phyloP scores from a whole-genome alignment of 495 filamentous ascomycete species.

The Penicillium verhagenii region DNA sequence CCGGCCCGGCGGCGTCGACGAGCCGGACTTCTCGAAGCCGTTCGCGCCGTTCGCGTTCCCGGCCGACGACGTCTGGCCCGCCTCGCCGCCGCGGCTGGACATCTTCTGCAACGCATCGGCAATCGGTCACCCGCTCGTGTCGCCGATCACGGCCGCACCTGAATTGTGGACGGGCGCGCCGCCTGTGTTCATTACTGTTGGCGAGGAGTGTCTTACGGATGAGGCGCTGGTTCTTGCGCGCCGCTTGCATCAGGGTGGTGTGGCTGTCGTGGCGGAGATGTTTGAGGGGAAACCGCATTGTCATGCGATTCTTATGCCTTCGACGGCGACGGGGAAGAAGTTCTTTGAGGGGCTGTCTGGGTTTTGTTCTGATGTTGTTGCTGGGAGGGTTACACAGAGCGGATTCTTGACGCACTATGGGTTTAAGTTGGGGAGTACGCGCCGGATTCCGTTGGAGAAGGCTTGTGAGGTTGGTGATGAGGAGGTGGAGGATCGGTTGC shows the following conservation, averaged over 20 bases:
- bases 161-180: slow-evolving; percentile 64
- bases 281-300: slow-evolving; percentile 91
- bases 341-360: slow-evolving; percentile 56
- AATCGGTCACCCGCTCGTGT: slow-evolving; percentile 72
- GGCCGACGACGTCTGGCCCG: slow-evolving; percentile 68
- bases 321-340: slow-evolving; percentile 41
- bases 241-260: slow-evolving; percentile 58
- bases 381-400: slow-evolving; percentile 18
- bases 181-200: slow-evolving; percentile 71
- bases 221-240: slow-evolving; percentile 64
- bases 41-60: slow-evolving; percentile 36
- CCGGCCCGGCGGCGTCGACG: slow-evolving; percentile 9
- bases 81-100: slow-evolving; percentile 63
- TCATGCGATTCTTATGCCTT: slow-evolving; percentile 65
- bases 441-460: slow-evolving; percentile 48
- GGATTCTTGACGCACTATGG: slow-evolving; percentile 46
- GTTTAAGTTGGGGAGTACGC: slow-evolving; percentile 55
- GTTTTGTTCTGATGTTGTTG: slow-evolving; percentile 52
- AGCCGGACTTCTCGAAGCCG: slow-evolving; percentile 25
- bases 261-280: slow-evolving; percentile 65
- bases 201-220: slow-evolving; percentile 78
- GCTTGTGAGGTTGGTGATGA: slow-evolving; percentile 51
- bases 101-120: slow-evolving; percentile 65
- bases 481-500: slow-evolving; percentile 52
- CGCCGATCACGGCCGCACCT: slow-evolving; percentile 57